Evolutionary conservation across 192 early-diverging fungal genomes (phyloP).

Genomic region (Phycomyces nitens): DNA sequence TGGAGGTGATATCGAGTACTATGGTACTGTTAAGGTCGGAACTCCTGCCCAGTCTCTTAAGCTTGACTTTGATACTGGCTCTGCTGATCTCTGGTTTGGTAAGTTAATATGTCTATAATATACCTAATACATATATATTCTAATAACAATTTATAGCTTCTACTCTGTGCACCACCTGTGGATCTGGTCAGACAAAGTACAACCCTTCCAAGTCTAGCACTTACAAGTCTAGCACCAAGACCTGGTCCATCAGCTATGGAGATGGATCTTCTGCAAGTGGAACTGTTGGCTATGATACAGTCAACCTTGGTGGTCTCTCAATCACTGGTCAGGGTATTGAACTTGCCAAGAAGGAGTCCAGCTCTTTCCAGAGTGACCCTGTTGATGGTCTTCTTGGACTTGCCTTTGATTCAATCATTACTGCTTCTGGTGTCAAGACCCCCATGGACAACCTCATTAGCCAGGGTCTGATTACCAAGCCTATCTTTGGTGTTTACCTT

Average conservation of each 20-base stretch:
- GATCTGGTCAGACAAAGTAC: constrained; percentile 44
- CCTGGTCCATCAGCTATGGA: constrained; percentile 53
- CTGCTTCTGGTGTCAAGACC: constrained; percentile 31
- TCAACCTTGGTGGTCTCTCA: constrained; percentile 26
- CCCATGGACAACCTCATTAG: constrained; percentile 54
- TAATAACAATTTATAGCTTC: constrained; percentile 20
- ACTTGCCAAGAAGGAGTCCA: constrained; percentile 24
- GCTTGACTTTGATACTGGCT: constrained; percentile 69
- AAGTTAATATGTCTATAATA: background rate
- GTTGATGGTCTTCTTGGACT: constrained; percentile 33
- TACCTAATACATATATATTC: too few species aligned
- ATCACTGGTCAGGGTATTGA: constrained; percentile 35
- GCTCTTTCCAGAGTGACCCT: constrained; percentile 10
- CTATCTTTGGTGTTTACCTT: constrained; percentile 68
- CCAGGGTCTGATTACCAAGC: constrained; percentile 52
- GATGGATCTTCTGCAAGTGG: constrained; percentile 36
- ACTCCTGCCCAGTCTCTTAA: constrained; percentile 66
- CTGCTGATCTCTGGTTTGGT: constrained; percentile 65
- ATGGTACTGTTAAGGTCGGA: constrained; percentile 59
- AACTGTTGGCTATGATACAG: constrained; percentile 23
- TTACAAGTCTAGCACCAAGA: constrained; percentile 48
- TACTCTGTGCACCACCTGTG: constrained; percentile 32
- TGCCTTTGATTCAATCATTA: constrained; percentile 29
- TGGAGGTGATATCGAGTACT: constrained; percentile 56
- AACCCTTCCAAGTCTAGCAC: constrained; percentile 50